Percentiles rank a stretch among this genome's conserved stretches.
Conservation (phyloP, 352 stramenopile species). For the Pseudoperonospora humuli region DNA sequence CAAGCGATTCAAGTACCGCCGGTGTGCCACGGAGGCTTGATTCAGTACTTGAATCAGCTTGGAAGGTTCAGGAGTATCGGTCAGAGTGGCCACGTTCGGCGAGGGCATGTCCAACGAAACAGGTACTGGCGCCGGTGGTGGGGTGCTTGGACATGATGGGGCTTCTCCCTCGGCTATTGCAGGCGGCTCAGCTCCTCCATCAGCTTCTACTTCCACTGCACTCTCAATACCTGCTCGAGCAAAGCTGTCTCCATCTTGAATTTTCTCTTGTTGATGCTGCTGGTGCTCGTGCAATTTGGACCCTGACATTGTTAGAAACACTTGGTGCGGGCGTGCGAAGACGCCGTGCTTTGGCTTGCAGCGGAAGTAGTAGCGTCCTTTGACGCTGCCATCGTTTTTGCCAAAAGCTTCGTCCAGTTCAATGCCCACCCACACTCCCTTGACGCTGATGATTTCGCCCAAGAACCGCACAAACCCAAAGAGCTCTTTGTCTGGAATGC, state of each 20-base stretch:
- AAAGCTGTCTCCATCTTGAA: slow-evolving; percentile 21
- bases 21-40: slow-evolving; percentile 53
- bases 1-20: slow-evolving; percentile 61
- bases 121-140: slow-evolving; percentile 17
- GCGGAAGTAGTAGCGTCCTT: slow-evolving; percentile 70
- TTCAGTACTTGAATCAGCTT: slow-evolving; percentile 55
- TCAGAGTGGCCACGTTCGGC: slow-evolving; percentile 10
- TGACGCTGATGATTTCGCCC: slow-evolving; percentile 62
- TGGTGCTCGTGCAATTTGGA: slow-evolving; percentile 46
- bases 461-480: slow-evolving; percentile 77
- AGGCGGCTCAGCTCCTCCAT: slow-evolving; percentile 18
- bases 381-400: slow-evolving; percentile 82
- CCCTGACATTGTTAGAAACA: slow-evolving; percentile 60
- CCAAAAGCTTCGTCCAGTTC: slow-evolving; percentile 67
- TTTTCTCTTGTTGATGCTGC: slow-evolving; percentile 31
- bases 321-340: slow-evolving; percentile 68
- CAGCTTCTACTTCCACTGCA: slow-evolving; percentile 21
- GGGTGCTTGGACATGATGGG: slow-evolving; percentile 14
- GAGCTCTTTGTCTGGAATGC: slow-evolving; percentile 77
- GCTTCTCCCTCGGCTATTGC: slow-evolving; percentile 14
- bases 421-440: slow-evolving; percentile 67
- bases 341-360: slow-evolving; percentile 75
- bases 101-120: no score
- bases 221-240: slow-evolving; percentile 11
- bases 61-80: slow-evolving; percentile 37